Base-by-base conservation (phyloP, 1,284 basidiomycete genomes). In the Puccinia brachypodii region DNA sequence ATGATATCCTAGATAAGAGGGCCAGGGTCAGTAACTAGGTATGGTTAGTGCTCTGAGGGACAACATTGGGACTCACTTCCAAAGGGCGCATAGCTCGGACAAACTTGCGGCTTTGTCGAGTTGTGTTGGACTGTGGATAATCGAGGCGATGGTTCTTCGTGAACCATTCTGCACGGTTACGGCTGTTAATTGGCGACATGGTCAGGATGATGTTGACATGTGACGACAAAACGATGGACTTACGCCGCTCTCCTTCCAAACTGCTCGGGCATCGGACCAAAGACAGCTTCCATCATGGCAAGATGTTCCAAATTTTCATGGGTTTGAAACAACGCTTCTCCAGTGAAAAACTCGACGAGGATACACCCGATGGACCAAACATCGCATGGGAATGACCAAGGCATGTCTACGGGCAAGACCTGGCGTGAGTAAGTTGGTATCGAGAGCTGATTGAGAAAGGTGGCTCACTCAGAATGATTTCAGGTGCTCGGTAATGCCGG, bases 211-310 rank as follows among this genome's bases (percentile, higher is more conserved):
- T 80, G 16, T 3, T 7, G 33, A 3, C 9, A 25, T 40, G 31
- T 38, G 36, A 11, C 22, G 22, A 28, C 9, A 36, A 19, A 13
- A 36, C 14, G 22, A 60, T 33, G 36, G 13, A 84, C 86, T 84
- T 81, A 87, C 86, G 86, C 86, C 68, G 88, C 89, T 74, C 87
- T 87, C 28, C 88, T 86, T 1, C 87, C 84, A 86, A 96, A 95
- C 4, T 92, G 91, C 66, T 92, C 91, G 0, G 96, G 95, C 92
- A 99, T 96, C 87, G 92, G 93, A 83, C 96, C 97, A 91, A 99
- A 96, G 47, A 99, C 97, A 84, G 93, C 92, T 87, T 99, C 96
- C 97, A 99, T 99, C 97, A 99, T 99, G 62, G 97, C 97, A 8
- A 99, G 91, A 87, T 99, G 97, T 86, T 99, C 97, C 14, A 99